Evolutionary conservation across 2,329 filamentous ascomycete genomes (phyloP).

Genomic region (Cryphonectria carpinicola): DNA sequence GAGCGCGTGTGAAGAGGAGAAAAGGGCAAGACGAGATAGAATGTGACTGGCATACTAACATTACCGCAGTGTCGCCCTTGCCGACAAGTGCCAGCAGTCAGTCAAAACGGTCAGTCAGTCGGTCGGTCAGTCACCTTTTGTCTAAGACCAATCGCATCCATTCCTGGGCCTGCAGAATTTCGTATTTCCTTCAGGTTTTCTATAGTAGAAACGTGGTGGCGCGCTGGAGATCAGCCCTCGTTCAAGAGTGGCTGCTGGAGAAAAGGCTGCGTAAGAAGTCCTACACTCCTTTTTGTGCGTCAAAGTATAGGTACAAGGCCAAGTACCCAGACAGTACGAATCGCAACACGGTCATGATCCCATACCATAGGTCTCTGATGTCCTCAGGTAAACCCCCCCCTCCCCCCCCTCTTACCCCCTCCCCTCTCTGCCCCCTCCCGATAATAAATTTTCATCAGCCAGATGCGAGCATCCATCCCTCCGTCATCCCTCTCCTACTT

Average conservation of each 20-base stretch:
- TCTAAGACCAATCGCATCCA: not conserved
- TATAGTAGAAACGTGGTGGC: not conserved
- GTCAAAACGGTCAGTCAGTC: not conserved
- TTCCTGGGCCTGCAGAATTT: not conserved
- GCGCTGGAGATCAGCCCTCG: not conserved
- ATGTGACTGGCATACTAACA: not conserved
- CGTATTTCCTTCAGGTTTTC: not conserved
- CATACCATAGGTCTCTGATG: not conserved
- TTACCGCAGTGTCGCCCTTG: not conserved
- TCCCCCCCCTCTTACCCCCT: too few relatives aligned
- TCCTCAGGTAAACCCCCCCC: not conserved
- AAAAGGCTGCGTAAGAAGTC: not conserved
- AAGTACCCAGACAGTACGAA: conserved; percentile 14
- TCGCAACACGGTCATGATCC: not conserved
- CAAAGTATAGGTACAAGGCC: not conserved
- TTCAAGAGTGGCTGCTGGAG: not conserved
- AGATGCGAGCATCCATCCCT: not conserved
- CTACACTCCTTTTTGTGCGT: not conserved
- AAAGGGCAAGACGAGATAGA: not conserved
- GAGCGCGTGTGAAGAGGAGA: not conserved
- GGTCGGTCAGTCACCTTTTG: not conserved
- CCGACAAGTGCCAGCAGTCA: not conserved
- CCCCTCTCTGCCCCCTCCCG: not conserved
- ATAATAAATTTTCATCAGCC: not conserved
- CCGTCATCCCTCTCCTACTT: not conserved